phyloP scores from a whole-genome alignment of 495 filamentous ascomycete species.

The Schizothecium vesticola region DNA sequence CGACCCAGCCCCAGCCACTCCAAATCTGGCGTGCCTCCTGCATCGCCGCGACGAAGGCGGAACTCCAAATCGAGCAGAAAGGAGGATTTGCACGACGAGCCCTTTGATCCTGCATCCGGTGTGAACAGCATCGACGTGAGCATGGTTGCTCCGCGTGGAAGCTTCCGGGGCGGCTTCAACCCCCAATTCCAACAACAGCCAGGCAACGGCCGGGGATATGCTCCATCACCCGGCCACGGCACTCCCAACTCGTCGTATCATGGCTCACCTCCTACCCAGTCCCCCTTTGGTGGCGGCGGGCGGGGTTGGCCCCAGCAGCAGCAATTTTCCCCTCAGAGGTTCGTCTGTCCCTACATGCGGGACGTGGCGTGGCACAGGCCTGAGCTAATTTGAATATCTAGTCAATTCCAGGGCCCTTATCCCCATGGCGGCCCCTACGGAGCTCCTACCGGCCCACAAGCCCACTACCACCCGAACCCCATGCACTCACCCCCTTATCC shows the following conservation, averaged over 20 bases:
- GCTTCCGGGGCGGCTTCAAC: constrained; percentile 37
- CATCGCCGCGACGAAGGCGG: constrained; percentile 33
- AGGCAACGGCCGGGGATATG: constrained; percentile 41
- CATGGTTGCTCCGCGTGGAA: constrained; percentile 33
- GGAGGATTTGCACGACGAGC: constrained; percentile 31
- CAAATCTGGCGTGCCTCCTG: constrained; percentile 14
- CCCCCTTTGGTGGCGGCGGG: constrained; percentile 58
- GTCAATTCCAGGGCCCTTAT: constrained; percentile 53
- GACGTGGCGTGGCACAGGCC: not conserved
- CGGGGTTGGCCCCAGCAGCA: constrained; percentile 53
- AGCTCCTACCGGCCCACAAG: constrained; percentile 47
- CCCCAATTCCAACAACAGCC: constrained; percentile 23
- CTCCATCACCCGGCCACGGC: constrained; percentile 53
- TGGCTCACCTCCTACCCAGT: constrained; percentile 61
- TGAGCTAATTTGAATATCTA: constrained; percentile 22
- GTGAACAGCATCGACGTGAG: constrained; percentile 46
- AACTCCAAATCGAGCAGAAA: constrained; percentile 34
- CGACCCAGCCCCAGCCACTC: constrained; percentile 27
- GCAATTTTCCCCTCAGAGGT: constrained; percentile 59
- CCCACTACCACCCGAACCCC: constrained; percentile 32
- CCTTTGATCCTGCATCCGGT: constrained; percentile 37
- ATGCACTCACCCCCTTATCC: constrained; percentile 46
- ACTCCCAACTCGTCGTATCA: constrained; percentile 58
- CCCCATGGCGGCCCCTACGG: constrained; percentile 47
- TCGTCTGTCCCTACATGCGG: constrained; percentile 22